Evolutionary conservation across 805 yeast species (phyloP), one percentile per base, ranked within the genome.

Genomic region (Myxozyma sirexii): DNA sequence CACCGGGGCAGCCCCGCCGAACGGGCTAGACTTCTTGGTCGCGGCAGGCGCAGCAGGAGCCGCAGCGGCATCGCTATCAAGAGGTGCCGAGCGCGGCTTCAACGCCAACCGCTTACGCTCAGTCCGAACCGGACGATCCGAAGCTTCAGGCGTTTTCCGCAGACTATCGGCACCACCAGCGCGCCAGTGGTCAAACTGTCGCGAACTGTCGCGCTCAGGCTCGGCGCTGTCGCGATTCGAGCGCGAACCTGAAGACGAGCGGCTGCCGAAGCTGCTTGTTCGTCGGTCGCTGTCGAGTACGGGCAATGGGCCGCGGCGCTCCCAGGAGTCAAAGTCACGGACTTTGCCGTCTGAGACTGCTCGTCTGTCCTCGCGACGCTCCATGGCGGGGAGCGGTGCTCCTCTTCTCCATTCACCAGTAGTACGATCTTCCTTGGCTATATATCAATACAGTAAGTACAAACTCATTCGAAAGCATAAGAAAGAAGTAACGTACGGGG

Each of bases 1-100:
- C 4, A 90, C 93, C 1, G 96, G 96, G 73, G 84, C 88, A 0
- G 96, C 97, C 3, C 81, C 76, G 0, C 96, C 96, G 76, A 90
- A 90, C 4, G 96, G 94, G 70, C 84, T 88, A 0, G 81, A 63
- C 67, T 82, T 57, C 46, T 66, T 69, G n/a, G 66, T 63, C 44
- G 62, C 63, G 42, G 71, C 80, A 74, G 67, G 75, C 6, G 60
- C 54, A 39, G 67, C 69, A 23, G 67, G 62, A 4, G 71, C 64
- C 38, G 64, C 67, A 49, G 71, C 80, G 74, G 67, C 75, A 15
- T 58, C 54, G 19, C 55, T 52, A 10, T 60, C 69, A 13, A 53
- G 50, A 19, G 67, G 60, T 38, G 49, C 63, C 13, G 71, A 63
- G 24, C 73, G 67, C 8, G 72, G 72, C 58, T 76, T 78, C 31